Evolutionary conservation across 2,329 filamentous ascomycete genomes (phyloP).

Genomic region (Coniella lustricola): DNA sequence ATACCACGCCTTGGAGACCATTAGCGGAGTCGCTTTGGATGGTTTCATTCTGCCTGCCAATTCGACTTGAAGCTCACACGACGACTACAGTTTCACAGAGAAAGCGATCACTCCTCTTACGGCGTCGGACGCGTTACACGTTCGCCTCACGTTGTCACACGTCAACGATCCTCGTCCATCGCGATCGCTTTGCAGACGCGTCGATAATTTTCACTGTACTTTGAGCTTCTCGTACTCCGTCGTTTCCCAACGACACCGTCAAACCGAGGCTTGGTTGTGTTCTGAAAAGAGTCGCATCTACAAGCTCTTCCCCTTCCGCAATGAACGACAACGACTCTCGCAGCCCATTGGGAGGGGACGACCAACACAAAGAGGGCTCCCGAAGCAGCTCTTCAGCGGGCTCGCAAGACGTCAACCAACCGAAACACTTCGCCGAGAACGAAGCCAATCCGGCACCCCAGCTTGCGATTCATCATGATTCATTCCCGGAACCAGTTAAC

Average conservation of each 20-base stretch:
- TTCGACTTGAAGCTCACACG: background rate
- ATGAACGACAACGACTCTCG: background rate
- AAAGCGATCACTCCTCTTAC: background rate
- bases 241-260: too few relatives aligned
- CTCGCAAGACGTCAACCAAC: background rate
- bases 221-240: too few relatives aligned
- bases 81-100: background rate
- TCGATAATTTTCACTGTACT: too few relatives aligned
- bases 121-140: slow-evolving; percentile 1
- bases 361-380: background rate
- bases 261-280: too few relatives aligned
- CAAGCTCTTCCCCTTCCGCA: background rate
- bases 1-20: background rate
- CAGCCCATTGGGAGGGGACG: background rate
- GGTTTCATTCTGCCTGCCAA: too few relatives aligned
- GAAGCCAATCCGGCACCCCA: slow-evolving; percentile 9
- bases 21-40: background rate
- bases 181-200: too few relatives aligned
- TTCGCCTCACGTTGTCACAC: background rate
- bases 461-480: background rate
- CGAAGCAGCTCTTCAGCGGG: too few relatives aligned
- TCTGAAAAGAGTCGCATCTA: too few relatives aligned
- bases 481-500: slow-evolving; percentile 2
- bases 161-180: background rate
- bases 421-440: slow-evolving; percentile 9